These are phyloP conservation scores for Daldinia childiae DNA, from an alignment of 495 filamentous ascomycete species.

Conservation along the genomic window DNA sequence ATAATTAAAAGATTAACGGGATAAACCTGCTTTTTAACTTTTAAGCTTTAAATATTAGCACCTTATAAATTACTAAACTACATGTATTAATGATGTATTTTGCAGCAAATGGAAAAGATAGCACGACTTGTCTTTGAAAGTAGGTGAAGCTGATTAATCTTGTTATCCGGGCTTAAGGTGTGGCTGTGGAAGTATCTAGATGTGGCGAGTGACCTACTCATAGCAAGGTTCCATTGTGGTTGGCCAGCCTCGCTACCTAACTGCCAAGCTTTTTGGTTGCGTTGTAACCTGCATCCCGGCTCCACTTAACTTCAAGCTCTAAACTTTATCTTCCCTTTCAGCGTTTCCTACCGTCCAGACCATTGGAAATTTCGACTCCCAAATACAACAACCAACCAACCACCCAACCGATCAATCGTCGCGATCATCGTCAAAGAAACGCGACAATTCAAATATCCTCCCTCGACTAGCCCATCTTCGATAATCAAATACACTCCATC, in stretches of 20 bases:
- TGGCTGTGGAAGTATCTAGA: slow-evolving; percentile 38
- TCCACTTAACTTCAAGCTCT: slow-evolving; percentile 27
- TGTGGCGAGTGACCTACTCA: slow-evolving; percentile 20
- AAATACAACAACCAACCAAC: slow-evolving; percentile 11
- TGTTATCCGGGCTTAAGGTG: background rate
- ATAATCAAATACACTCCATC: too few relatives aligned
- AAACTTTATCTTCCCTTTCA: slow-evolving; percentile 24
- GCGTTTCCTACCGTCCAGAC: background rate
- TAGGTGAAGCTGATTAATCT: background rate
- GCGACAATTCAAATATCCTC: background rate
- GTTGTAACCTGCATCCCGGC: background rate
- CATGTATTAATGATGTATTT: too few relatives aligned
- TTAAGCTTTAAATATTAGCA: too few relatives aligned
- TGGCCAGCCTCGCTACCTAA: slow-evolving; percentile 29
- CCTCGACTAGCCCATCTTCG: too few relatives aligned
- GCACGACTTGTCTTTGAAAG: too few relatives aligned
- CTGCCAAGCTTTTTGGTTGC: slow-evolving; percentile 11
- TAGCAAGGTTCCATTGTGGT: too few relatives aligned
- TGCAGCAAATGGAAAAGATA: too few relatives aligned
- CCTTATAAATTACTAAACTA: too few relatives aligned
- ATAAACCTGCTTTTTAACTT: too few relatives aligned
- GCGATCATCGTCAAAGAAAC: background rate
- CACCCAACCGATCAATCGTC: slow-evolving; percentile 1
- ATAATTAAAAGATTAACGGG: too few relatives aligned
- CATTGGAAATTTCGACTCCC: slow-evolving; percentile 15